phyloP scores from a whole-genome alignment of 441 rosid genomes.

The Gossypium davidsonii region DNA sequence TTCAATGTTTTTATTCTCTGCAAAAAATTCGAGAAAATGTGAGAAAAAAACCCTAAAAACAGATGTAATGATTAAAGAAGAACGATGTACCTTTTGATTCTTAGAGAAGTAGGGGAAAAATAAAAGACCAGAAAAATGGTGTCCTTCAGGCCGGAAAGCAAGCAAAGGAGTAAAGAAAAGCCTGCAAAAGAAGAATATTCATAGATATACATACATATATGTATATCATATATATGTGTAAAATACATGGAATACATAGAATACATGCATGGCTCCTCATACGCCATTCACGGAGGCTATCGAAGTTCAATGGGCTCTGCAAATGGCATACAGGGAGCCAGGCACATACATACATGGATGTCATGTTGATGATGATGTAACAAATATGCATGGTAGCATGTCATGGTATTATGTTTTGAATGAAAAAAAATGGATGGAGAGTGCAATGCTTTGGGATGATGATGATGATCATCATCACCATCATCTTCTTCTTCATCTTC shows the following conservation, averaged over 20 bases:
- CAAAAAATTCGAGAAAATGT: background rate
- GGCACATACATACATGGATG: slow-evolving; percentile 40
- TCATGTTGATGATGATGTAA: slow-evolving; percentile 5
- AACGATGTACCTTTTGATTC: slow-evolving; percentile 7
- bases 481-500: background rate
- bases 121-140: slow-evolving; percentile 9
- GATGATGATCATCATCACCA: background rate
- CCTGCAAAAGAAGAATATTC: slow-evolving; percentile 8
- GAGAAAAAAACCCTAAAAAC: background rate
- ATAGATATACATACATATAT: background rate
- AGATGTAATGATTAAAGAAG: background rate
- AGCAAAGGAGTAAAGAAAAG: background rate
- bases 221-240: background rate
- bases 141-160: slow-evolving; percentile 1
- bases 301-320: slow-evolving; percentile 54
- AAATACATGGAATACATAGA: slow-evolving; percentile 25
- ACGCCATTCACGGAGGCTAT: slow-evolving; percentile 82
- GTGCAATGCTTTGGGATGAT: background rate
- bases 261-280: slow-evolving; percentile 93
- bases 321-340: slow-evolving; percentile 98
- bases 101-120: background rate
- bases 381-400: background rate
- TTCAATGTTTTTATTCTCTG: background rate
- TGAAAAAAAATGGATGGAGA: background rate
- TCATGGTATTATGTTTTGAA: background rate